These are phyloP conservation scores for Ammopiptanthus mongolicus DNA, from an alignment of 306 rosid genomes.

Conservation along the genomic window DNA sequence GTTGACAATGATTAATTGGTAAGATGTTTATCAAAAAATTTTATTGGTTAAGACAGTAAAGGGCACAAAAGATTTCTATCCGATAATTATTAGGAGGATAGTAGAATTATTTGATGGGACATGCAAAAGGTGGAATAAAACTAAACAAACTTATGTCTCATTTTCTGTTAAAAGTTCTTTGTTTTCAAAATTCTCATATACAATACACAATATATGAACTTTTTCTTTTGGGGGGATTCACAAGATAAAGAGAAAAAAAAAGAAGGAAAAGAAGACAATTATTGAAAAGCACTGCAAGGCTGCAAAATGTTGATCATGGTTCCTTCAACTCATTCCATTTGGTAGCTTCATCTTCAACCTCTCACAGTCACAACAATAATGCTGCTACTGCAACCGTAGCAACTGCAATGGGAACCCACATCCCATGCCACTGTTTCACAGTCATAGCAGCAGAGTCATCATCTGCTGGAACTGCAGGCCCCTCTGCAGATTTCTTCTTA, in stretches of 20 bases:
- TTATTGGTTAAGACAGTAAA: too few relatives aligned
- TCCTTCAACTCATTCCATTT: neutral
- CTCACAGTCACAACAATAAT: slow-evolving; percentile 10
- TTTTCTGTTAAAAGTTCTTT: neutral
- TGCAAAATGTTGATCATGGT: slow-evolving; percentile 26
- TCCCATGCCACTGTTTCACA: neutral
- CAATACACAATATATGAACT: neutral
- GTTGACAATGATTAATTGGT: neutral
- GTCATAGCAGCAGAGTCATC: slow-evolving; percentile 23
- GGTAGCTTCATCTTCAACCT: slow-evolving; percentile 10
- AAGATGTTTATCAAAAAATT: too few relatives aligned
- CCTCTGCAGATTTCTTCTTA: slow-evolving; percentile 43
- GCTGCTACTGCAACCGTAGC: neutral
- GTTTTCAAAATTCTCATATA: neutral
- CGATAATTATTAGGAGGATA: neutral
- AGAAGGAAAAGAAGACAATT: neutral
- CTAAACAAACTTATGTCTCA: neutral
- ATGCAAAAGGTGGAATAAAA: neutral
- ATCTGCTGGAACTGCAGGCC: slow-evolving; percentile 9
- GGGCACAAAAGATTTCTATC: too few relatives aligned
- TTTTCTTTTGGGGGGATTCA: neutral
- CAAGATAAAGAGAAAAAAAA: neutral
- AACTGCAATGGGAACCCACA: slow-evolving; percentile 21
- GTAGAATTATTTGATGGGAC: too few relatives aligned
- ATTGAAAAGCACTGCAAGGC: slow-evolving; percentile 13